Base-by-base conservation (phyloP, 2,329 filamentous ascomycete genomes). In the Fonsecaea pugnacius region DNA sequence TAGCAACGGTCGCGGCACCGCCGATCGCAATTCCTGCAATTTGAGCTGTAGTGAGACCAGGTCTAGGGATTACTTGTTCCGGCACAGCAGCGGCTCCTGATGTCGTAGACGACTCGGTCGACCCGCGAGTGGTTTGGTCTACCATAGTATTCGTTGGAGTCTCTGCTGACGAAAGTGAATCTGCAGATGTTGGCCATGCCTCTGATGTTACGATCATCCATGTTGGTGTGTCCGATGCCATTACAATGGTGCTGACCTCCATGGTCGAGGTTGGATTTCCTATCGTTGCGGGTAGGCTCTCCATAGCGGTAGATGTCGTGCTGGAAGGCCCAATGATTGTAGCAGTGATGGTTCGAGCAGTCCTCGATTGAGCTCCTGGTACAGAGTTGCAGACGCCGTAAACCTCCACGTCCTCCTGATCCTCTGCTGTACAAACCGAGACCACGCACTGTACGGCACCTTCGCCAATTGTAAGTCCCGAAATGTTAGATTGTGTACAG, bases 381-480 rank as follows among this genome's bases (percentile, higher is more conserved):
- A 85, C 74, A 4, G 78, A 79, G 43, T 75, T 73, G 71, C 89
- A 92, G 77, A 91, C 86, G 24, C 76, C 78, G 60, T 83, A 77
- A 2, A 83, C 79, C 33, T 78, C 75, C 70, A 80, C 72, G 75
- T 82, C 76, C 36, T 73, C 70, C 9, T 74, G 73, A 57, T 84
- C 81, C 10, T 76, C 71, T 2, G 79, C 77, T 4, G 78, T 74
- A 74, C 90, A 92, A 14, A 76, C 77, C 2, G 84, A 84, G 8
- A 84, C 78, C 36, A 90, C 82, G 74, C 90, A 92, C 72, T 88
- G 84, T 67, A 91, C 76, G 4, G 86, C 88, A 10, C 83, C 89
- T 76, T 92, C 90, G n/a, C 88, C 89, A 54, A 91, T 72, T 1
- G 90, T 91, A 70, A 87, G 89, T 9, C 87, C 88, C 33, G 83